A percentile compares a stretch with the other conserved stretches of the same genome.
These are phyloP conservation scores for Murraya koenigii DNA, from an alignment of 345 rosid genomes.

Conservation along the genomic window DNA sequence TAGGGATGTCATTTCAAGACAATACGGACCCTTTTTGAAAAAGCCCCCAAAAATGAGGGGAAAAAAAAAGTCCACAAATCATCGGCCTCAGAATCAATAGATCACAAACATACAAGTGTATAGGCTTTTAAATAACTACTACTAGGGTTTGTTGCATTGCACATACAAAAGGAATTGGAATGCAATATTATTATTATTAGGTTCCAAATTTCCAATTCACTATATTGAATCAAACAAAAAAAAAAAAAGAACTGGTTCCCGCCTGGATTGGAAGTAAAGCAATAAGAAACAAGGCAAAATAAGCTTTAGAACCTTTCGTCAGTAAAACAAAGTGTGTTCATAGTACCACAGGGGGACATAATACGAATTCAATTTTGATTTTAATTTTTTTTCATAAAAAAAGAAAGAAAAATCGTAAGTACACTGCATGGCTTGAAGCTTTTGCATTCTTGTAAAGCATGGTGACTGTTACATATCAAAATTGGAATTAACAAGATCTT, in stretches of 20 bases:
- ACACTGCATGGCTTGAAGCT: too few relatives aligned
- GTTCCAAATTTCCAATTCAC: too few relatives aligned
- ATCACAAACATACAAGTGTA: not conserved
- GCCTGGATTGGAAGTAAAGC: not conserved
- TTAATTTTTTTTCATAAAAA: too few relatives aligned
- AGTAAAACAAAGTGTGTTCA: not conserved
- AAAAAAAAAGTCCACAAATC: too few relatives aligned
- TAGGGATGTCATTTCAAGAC: not conserved
- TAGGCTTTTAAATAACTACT: not conserved
- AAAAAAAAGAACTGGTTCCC: not conserved
- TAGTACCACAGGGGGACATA: not conserved
- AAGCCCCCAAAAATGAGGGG: not conserved
- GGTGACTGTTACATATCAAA: constrained; percentile 25
- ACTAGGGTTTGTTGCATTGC: not conserved
- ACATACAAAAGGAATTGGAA: too few relatives aligned
- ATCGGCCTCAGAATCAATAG: too few relatives aligned
- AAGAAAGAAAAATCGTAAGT: not conserved
- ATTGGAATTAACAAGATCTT: constrained; percentile 28
- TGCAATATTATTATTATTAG: too few relatives aligned
- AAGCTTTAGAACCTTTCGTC: not conserved
- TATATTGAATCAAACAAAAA: not conserved
- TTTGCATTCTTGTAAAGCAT: not conserved
- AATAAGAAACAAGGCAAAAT: not conserved
- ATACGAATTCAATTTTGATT: not conserved
- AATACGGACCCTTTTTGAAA: not conserved